Conservation (phyloP, 495 filamentous ascomycete genomes). For the Tuber brumale region DNA sequence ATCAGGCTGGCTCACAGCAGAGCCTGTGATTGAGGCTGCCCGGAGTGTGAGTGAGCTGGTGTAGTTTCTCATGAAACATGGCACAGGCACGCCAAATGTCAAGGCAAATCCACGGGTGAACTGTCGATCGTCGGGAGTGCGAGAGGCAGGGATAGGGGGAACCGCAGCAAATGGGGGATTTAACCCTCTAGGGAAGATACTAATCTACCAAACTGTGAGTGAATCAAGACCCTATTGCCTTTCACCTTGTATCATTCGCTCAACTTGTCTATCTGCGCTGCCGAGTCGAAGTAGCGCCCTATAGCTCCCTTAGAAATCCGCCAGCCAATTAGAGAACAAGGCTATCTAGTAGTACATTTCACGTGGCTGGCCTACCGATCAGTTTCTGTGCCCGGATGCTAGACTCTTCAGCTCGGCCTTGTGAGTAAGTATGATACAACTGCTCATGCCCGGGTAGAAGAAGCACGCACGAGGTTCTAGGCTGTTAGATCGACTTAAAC, state of each 20-base stretch:
- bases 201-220: neutral
- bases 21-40: neutral
- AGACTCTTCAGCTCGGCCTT: too few species aligned
- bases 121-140: neutral
- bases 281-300: too few species aligned
- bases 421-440: too few species aligned
- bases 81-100: neutral
- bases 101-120: neutral
- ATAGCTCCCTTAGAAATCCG: too few species aligned
- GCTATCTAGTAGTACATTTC: too few species aligned
- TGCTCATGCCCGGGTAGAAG: neutral
- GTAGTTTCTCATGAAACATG: neutral
- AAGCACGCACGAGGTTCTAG: neutral
- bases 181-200: neutral
- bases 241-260: neutral
- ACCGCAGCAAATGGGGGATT: neutral
- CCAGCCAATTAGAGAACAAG: too few species aligned
- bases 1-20: neutral
- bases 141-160: too few species aligned
- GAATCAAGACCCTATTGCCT: neutral
- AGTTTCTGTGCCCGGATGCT: too few species aligned
- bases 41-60: neutral
- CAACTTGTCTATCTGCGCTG: neutral
- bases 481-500: neutral
- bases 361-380: too few species aligned